Evolutionary conservation across 2,329 filamentous ascomycete genomes (phyloP).

Genomic region (Bertia moriformis): DNA sequence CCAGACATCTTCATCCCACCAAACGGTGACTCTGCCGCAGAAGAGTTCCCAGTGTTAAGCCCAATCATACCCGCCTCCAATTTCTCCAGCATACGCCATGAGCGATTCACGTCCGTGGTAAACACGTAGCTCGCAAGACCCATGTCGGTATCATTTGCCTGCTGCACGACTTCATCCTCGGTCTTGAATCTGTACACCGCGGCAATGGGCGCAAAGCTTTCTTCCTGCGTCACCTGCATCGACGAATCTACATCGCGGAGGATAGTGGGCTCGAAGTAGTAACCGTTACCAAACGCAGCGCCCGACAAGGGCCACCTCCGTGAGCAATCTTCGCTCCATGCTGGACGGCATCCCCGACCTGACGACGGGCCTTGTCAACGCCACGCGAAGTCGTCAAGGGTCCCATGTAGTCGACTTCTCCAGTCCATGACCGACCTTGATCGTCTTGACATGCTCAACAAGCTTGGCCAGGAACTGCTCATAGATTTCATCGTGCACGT

Average conservation of each 20-base stretch:
- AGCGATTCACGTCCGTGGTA: conserved; percentile 41
- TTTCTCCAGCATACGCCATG: conserved; percentile 42
- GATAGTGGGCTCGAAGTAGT: conserved; percentile 52
- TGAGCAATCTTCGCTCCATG: conserved; percentile 49
- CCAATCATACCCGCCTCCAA: conserved; percentile 37
- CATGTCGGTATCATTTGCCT: conserved; percentile 43
- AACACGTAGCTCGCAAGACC: conserved; percentile 43
- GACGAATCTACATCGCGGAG: conserved; percentile 28
- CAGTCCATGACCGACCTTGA: conserved; percentile 48
- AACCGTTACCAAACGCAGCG: conserved; percentile 36
- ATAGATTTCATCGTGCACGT: conserved; percentile 47
- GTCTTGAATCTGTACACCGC: conserved; percentile 39
- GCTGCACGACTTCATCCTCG: conserved; percentile 35
- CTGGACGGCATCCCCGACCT: conserved; percentile 49
- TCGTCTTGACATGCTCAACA: conserved; percentile 31
- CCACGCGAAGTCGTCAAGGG: conserved; percentile 39
- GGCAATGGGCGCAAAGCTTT: conserved; percentile 43
- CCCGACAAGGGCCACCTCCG: conserved; percentile 37
- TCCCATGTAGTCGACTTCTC: conserved; percentile 42
- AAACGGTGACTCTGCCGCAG: conserved; percentile 26
- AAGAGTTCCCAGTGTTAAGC: conserved; percentile 23
- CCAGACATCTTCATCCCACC: conserved; percentile 33
- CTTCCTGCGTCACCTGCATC: conserved; percentile 33
- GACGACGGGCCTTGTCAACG: conserved; percentile 37
- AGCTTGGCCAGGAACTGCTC: conserved; percentile 42